Evolutionary conservation across 345 rosid species (phyloP), one percentile per base, ranked within the genome.

Genomic region (Citrus hindsii): DNA sequence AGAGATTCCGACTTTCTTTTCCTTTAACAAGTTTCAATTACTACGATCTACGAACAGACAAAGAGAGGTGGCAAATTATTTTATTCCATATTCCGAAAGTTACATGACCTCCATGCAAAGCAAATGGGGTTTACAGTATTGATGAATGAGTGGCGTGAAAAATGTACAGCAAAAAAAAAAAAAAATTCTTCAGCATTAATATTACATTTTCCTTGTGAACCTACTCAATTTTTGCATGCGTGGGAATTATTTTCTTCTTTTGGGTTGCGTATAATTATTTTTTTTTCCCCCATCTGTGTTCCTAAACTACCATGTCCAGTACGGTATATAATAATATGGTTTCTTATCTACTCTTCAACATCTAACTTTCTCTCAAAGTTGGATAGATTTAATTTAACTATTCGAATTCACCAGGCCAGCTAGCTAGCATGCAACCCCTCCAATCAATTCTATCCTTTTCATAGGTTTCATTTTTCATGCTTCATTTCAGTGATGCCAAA

Each of bases 311-410:
- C 84, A 61, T 74, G 0, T 74, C n/a, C 58, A 53, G 22, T 53
- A 1, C 51, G 18, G 51, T 46, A 1, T 46, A 42, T 53, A 53
- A 51, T 53, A 18, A 0, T 51, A 51, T 42, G 51, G 10, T 80
- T 14, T 71, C 79, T 19, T n/a, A 83, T 81, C 90, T 77, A 81
- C 87, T 85, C 83, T 85, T 89, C 90, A 85, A 85, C 71, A 85
- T 67, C 90, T 85, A 87, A 76, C 89, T 65, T 85, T 87, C 92
- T 86, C 79, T 53, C 72, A 9, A 40, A 68, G 82, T 46, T 79
- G 77, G 83, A 80, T 68, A 66, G 13, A 66, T 32, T 18, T 7
- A 19, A 30, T 65, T 35, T 10, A 9, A 53, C 14, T 3, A 46
- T 4, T 35, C 46, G 37, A 66, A 66, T 66, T 21, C 69, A 21